Conservation (phyloP, 163 green algal species). For the Smithsoniella earleae region DNA sequence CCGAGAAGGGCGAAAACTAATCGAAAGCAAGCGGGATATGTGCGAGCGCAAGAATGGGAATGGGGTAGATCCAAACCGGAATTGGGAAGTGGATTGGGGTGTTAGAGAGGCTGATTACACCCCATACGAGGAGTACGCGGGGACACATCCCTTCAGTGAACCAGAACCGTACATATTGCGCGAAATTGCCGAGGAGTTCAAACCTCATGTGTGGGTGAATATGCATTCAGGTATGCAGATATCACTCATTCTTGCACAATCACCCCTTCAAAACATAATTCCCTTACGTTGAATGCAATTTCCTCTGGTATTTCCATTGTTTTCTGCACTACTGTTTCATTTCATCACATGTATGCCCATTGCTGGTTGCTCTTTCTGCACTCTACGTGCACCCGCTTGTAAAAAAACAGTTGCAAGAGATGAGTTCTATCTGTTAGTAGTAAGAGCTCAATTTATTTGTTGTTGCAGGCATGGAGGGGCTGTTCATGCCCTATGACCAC, state of each 20-base stretch:
- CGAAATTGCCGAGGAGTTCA: conserved; percentile 50
- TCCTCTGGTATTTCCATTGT: not conserved
- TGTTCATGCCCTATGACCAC: conserved; percentile 96
- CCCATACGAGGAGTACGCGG: conserved; percentile 81
- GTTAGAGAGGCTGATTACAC: conserved; percentile 87
- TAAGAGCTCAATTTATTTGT: not conserved
- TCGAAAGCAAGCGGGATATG: conserved; percentile 65
- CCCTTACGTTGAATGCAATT: not conserved
- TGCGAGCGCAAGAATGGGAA: conserved; percentile 95
- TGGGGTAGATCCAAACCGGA: conserved; percentile 93
- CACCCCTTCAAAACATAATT: not conserved
- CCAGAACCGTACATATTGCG: conserved; percentile 72
- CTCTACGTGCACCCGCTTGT: too few relatives aligned
- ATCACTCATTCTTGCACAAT: too few relatives aligned
- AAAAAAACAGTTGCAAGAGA: not conserved
- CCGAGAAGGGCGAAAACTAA: conserved; percentile 53
- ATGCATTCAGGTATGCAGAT: conserved; percentile 57
- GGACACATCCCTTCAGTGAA: conserved; percentile 77
- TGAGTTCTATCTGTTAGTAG: not conserved
- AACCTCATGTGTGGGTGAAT: conserved; percentile 86
- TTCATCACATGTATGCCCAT: not conserved
- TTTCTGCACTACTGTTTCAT: not conserved
- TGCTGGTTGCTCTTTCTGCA: too few relatives aligned
- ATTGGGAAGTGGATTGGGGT: conserved; percentile 92
- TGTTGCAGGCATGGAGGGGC: conserved; percentile 76